A percentile compares a stretch with the other conserved stretches of the same genome.
phyloP scores from a whole-genome alignment of 2,329 filamentous ascomycete species.

The Eutypella sp. region DNA sequence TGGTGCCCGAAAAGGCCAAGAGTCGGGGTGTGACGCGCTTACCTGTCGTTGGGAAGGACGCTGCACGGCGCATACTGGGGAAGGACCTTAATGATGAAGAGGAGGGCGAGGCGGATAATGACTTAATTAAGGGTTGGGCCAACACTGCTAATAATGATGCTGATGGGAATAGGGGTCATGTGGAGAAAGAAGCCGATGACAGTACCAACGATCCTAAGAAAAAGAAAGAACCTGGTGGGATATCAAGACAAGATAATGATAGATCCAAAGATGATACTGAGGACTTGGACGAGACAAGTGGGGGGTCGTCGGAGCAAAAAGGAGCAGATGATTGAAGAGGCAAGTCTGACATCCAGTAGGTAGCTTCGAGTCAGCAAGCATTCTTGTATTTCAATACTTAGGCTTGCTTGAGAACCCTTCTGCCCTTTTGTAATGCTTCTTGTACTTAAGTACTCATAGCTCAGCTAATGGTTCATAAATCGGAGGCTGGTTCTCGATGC shows the following conservation, averaged over 20 bases:
- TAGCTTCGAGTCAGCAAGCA: no score
- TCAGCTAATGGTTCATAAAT: no score
- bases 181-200: background rate
- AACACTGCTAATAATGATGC: conserved; percentile 24
- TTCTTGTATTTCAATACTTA: no score
- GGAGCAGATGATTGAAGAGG: background rate
- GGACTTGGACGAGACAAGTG: background rate
- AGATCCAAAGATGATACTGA: background rate
- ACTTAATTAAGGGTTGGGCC: conserved; percentile 33
- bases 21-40: conserved; percentile 31
- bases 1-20: conserved; percentile 30
- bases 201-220: background rate
- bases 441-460: no score
- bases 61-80: conserved; percentile 32
- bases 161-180: background rate
- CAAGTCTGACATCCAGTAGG: no score
- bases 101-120: conserved; percentile 40
- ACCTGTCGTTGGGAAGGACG: conserved; percentile 35
- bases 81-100: conserved; percentile 31
- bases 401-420: no score
- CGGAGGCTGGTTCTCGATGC: no score
- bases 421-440: no score
- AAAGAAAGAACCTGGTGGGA: no score
- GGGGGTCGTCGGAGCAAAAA: background rate
- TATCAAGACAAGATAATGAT: background rate